Percentiles rank a stretch among this genome's conserved stretches.
phyloP scores from a whole-genome alignment of 441 rosid genomes.

The Gossypium schwendimanii region DNA sequence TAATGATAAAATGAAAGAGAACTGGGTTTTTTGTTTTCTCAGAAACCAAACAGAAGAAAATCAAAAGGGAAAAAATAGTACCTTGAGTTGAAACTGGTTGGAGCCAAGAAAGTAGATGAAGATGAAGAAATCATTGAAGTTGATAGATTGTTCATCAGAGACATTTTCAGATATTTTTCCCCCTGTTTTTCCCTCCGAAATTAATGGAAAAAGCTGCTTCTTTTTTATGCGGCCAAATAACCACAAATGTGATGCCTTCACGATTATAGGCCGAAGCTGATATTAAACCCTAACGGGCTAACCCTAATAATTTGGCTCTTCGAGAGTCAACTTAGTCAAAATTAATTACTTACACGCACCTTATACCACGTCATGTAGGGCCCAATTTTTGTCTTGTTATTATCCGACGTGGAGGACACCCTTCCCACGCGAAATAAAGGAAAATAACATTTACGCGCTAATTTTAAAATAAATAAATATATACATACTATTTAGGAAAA shows the following conservation, averaged over 20 bases:
- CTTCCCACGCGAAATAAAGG: background rate
- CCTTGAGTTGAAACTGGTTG: conserved; percentile 42
- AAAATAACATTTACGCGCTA: background rate
- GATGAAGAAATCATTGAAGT: conserved; percentile 54
- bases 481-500: no score
- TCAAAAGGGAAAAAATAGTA: conserved; percentile 9
- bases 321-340: background rate
- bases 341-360: background rate
- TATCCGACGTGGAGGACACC: background rate
- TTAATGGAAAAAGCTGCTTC: background rate
- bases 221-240: background rate
- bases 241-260: background rate
- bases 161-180: conserved; percentile 24
- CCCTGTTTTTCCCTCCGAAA: background rate
- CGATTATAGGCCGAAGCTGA: background rate
- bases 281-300: background rate
- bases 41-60: conserved; percentile 10
- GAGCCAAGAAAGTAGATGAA: conserved; percentile 50
- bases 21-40: background rate
- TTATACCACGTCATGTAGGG: background rate
- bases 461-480: background rate
- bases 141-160: conserved; percentile 35
- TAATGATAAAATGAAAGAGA: background rate
- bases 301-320: background rate
- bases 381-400: background rate